Conservation (phyloP, 164 flowering plant species). For the Chloranthus sessilifolius region DNA sequence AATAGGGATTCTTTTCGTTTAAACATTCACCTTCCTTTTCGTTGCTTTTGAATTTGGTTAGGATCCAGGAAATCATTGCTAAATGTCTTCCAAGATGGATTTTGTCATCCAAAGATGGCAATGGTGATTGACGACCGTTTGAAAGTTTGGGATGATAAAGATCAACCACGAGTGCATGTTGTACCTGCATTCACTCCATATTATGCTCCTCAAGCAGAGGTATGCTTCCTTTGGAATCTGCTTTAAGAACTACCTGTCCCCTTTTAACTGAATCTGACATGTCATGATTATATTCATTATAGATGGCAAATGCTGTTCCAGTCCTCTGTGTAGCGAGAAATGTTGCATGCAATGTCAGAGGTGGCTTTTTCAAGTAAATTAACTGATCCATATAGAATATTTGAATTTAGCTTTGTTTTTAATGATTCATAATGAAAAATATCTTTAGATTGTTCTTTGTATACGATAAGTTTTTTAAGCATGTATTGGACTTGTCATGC, state of each 20-base stretch:
- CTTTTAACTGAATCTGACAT: not conserved
- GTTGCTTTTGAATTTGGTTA: conserved; percentile 14
- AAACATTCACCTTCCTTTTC: not conserved
- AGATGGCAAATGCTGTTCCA: conserved; percentile 90
- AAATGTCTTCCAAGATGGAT: conserved; percentile 73
- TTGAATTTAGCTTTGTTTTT: too few relatives aligned
- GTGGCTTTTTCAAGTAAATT: conserved; percentile 87
- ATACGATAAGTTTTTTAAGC: not conserved
- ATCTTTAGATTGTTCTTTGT: not conserved
- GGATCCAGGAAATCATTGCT: conserved; percentile 85
- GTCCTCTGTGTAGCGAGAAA: conserved; percentile 95
- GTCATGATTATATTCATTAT: conserved; percentile 3
- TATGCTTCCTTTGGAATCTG: conserved; percentile 15
- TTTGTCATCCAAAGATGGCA: conserved; percentile 96
- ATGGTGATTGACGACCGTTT: conserved; percentile 98
- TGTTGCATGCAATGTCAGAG: conserved; percentile 97
- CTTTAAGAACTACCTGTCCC: too few relatives aligned
- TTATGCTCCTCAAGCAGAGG: conserved; percentile 99
- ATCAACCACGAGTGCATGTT: conserved; percentile 94
- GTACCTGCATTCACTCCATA: conserved; percentile 96
- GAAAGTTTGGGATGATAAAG: conserved; percentile 96
- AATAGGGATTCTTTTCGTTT: not conserved
- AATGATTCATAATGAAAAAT: too few relatives aligned
- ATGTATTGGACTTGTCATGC: conserved; percentile 2
- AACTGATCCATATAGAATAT: too few relatives aligned